Conservation (phyloP, 305 asterid genomes). For the Fraxinus angustifolia region DNA sequence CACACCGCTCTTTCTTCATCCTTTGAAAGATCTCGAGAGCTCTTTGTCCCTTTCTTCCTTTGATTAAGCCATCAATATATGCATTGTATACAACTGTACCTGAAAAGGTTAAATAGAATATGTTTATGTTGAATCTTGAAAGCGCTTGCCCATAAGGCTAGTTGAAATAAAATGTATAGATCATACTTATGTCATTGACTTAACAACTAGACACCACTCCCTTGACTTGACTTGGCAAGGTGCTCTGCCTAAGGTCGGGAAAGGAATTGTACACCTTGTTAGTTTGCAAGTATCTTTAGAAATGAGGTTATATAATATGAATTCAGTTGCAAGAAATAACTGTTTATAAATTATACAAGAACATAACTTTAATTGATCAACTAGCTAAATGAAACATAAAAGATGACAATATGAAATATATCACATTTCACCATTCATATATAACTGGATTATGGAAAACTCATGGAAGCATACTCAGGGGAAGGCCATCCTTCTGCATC, state of each 20-base stretch:
- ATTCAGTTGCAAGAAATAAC: not conserved
- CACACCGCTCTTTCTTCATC: constrained; percentile 70
- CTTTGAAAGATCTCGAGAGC: constrained; percentile 64
- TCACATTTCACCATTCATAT: not conserved
- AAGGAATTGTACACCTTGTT: not conserved
- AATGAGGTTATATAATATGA: not conserved
- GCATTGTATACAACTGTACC: constrained; percentile 75
- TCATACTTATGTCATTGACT: not conserved
- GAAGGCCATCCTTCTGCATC: constrained; percentile 58
- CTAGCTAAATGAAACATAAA: not conserved
- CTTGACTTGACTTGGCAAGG: not conserved
- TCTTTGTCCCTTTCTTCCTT: constrained; percentile 51
- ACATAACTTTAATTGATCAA: not conserved
- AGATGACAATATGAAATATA: not conserved
- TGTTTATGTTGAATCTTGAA: constrained; percentile 1
- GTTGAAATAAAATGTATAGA: not conserved
- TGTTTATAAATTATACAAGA: not conserved
- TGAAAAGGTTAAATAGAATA: constrained; percentile 27
- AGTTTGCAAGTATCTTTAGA: not conserved
- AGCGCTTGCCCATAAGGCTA: not conserved
- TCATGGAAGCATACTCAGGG: constrained; percentile 45
- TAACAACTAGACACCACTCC: not conserved
- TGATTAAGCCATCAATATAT: constrained; percentile 64
- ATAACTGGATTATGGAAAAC: constrained; percentile 10
- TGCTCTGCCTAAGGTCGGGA: not conserved